Evolutionary conservation across 352 stramenopile species (phyloP).

Genomic region (Phytophthora boehmeriae): DNA sequence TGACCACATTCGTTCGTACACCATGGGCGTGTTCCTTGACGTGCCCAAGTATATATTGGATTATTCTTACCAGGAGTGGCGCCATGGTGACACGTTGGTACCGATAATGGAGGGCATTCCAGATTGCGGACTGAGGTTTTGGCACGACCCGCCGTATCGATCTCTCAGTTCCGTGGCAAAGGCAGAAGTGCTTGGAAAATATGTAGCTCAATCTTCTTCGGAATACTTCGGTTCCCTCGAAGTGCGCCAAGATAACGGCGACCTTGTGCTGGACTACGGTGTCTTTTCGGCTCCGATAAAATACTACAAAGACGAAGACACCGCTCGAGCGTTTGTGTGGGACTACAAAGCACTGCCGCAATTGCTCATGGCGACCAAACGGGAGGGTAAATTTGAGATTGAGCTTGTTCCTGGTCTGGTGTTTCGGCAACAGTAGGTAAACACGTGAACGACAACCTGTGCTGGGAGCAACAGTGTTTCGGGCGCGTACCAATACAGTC

Average conservation of each 20-base stretch:
- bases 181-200: conserved; percentile 49
- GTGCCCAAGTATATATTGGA: conserved; percentile 62
- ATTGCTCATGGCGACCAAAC: conserved; percentile 23
- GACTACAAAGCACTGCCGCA: conserved; percentile 20
- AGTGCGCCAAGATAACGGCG: conserved; percentile 26
- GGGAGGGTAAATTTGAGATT: conserved; percentile 31
- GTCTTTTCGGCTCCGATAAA: conserved; percentile 26
- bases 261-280: conserved; percentile 32
- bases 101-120: conserved; percentile 38
- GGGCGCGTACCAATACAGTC: not conserved
- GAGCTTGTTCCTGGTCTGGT: conserved; percentile 30
- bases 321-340: conserved; percentile 31
- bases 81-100: conserved; percentile 36
- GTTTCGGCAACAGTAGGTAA: conserved; percentile 30
- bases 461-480: not conserved
- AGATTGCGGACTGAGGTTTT: conserved; percentile 48
- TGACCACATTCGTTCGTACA: conserved; percentile 69
- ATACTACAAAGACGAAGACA: conserved; percentile 35
- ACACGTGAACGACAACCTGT: not conserved
- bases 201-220: conserved; percentile 38
- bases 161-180: conserved; percentile 30
- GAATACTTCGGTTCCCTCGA: conserved; percentile 44
- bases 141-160: conserved; percentile 40
- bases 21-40: conserved; percentile 71
- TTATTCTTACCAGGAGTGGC: conserved; percentile 42